Evolutionary conservation across 2,329 filamentous ascomycete genomes (phyloP).

Genomic region (Cercospora canescens): DNA sequence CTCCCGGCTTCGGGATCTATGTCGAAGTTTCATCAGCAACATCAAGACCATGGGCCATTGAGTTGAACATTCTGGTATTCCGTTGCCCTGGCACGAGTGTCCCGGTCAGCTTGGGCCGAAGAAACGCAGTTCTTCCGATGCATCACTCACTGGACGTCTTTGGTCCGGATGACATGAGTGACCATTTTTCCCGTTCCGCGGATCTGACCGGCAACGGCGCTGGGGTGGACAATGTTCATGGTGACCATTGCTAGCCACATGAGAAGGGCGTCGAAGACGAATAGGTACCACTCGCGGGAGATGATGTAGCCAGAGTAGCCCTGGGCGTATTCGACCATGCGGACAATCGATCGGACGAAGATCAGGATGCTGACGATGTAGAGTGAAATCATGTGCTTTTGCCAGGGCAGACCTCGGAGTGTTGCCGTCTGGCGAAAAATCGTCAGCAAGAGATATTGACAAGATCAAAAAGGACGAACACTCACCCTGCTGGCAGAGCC

Average conservation of each 20-base stretch:
- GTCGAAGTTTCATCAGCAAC: constrained; percentile 36
- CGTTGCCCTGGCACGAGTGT: background rate
- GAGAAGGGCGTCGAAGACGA: constrained; percentile 22
- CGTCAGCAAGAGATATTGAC: background rate
- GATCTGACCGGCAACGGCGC: constrained; percentile 19
- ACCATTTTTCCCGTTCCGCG: constrained; percentile 16
- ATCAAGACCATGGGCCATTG: background rate
- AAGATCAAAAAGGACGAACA: background rate
- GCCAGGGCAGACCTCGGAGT: constrained; percentile 30
- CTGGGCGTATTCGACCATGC: constrained; percentile 51
- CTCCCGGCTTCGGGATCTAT: background rate
- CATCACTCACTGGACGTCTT: constrained; percentile 9
- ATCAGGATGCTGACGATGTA: constrained; percentile 50
- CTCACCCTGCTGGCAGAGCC: constrained; percentile 17
- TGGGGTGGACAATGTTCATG: constrained; percentile 19
- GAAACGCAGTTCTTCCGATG: background rate
- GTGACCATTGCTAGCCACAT: constrained; percentile 20
- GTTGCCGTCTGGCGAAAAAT: background rate
- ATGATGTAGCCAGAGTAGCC: constrained; percentile 49
- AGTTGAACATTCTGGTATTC: constrained; percentile 3
- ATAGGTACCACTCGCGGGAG: constrained; percentile 34
- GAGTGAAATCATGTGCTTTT: constrained; percentile 43
- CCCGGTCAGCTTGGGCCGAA: background rate
- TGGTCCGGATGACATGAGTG: constrained; percentile 14
- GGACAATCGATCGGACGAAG: constrained; percentile 50